phyloP scores from a whole-genome alignment of 352 stramenopile species.

The Phytophthora multivora region DNA sequence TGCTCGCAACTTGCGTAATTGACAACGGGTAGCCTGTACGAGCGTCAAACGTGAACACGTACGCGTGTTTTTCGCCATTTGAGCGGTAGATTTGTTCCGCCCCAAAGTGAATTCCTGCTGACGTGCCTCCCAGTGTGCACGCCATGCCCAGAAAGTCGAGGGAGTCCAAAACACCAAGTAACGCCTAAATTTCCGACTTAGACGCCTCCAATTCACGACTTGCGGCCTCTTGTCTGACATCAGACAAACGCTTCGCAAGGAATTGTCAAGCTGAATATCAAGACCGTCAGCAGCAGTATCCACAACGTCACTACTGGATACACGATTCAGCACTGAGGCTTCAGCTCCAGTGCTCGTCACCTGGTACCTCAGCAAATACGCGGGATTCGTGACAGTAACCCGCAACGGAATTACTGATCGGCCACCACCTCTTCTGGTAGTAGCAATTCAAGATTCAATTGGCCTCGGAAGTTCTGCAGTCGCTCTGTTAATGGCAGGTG shows the following conservation, averaged over 20 bases:
- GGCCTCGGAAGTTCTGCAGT: conserved; percentile 52
- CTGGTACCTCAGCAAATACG: conserved; percentile 53
- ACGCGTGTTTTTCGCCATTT: conserved; percentile 46
- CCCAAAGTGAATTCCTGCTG: not conserved
- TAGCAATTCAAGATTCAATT: conserved; percentile 45
- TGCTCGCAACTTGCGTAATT: conserved; percentile 38
- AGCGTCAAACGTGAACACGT: conserved; percentile 54
- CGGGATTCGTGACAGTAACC: conserved; percentile 35
- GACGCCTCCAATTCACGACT: not conserved
- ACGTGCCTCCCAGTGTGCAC: conserved; percentile 24
- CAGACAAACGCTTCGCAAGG: conserved; percentile 9
- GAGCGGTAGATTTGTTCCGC: conserved; percentile 18
- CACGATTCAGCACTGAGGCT: conserved; percentile 48
- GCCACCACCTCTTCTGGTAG: not conserved
- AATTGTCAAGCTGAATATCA: conserved; percentile 46
- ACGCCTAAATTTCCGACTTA: conserved; percentile 37
- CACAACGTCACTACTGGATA: conserved; percentile 48
- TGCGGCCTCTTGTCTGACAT: not conserved
- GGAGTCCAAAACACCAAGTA: conserved; percentile 50
- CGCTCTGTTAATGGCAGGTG: conserved; percentile 40
- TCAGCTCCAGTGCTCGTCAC: conserved; percentile 45
- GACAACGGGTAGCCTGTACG: conserved; percentile 34
- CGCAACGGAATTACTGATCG: conserved; percentile 24
- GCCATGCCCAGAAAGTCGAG: conserved; percentile 58
- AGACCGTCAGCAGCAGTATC: conserved; percentile 45